A percentile compares a stretch with the other conserved stretches of the same genome.
Conservation (phyloP, 345 rosid species). For the Melaleuca quinquenervia region DNA sequence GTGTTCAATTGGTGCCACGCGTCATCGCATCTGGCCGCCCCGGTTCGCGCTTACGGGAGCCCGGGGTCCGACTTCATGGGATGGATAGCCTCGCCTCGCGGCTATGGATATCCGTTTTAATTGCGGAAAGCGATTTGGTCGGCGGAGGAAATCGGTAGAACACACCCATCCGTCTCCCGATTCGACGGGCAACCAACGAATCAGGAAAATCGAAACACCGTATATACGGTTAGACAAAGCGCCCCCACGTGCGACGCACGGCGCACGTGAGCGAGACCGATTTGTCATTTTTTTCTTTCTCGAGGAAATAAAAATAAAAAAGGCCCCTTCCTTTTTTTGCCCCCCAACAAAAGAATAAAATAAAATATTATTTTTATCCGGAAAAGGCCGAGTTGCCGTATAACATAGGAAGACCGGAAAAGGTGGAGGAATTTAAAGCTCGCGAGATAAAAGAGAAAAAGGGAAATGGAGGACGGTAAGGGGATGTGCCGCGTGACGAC, state of each 20-base stretch:
- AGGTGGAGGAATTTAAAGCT: background rate
- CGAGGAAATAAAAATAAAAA: too few species aligned
- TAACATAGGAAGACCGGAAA: background rate
- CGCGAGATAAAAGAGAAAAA: background rate
- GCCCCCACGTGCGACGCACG: background rate
- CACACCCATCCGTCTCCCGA: background rate
- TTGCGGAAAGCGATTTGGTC: too few species aligned
- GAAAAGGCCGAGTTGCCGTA: background rate
- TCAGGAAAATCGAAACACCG: background rate
- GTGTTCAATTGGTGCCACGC: too few species aligned
- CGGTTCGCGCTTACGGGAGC: background rate
- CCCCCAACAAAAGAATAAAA: too few species aligned
- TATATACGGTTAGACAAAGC: background rate
- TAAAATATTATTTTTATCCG: too few species aligned
- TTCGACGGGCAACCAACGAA: background rate
- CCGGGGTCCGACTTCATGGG: background rate
- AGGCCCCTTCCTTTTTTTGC: too few species aligned
- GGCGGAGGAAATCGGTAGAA: background rate
- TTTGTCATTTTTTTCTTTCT: too few species aligned
- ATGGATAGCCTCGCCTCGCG: background rate
- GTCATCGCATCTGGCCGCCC: too few species aligned
- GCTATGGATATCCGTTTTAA: background rate
- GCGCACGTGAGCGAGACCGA: too few species aligned
- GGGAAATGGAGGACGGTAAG: background rate
- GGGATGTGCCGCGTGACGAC: slow-evolving; percentile 45